phyloP scores from a whole-genome alignment of 129 eudicot genomes.

The Dittrichia graveolens region DNA sequence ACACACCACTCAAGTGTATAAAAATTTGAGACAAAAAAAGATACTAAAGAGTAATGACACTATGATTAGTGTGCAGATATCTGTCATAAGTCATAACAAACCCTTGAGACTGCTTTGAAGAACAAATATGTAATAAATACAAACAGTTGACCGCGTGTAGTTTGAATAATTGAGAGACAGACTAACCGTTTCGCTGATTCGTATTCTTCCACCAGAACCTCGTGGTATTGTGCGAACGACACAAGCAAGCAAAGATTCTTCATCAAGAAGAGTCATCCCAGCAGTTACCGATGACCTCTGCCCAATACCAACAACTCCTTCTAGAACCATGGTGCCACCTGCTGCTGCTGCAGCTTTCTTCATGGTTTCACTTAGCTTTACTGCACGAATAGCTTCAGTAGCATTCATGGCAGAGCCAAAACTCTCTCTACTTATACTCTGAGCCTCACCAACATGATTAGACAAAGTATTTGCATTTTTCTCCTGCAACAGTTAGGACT shows the following conservation, averaged over 20 bases:
- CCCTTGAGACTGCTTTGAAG: not conserved
- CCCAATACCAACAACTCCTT: too few species aligned
- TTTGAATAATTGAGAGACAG: not conserved
- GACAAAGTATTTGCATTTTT: constrained; percentile 36
- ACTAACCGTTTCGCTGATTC: constrained; percentile 94
- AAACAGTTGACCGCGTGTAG: too few species aligned
- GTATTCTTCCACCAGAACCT: constrained; percentile 76
- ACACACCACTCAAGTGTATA: too few species aligned
- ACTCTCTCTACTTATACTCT: constrained; percentile 33
- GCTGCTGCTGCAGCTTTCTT: too few species aligned
- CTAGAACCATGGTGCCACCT: too few species aligned
- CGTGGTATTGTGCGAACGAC: constrained; percentile 94
- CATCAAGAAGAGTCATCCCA: constrained; percentile 66
- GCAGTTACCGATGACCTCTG: constrained; percentile 14
- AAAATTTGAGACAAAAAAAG: not conserved
- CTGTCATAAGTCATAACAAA: not conserved
- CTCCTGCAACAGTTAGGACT: constrained; percentile 39
- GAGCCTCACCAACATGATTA: constrained; percentile 43
- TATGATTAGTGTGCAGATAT: not conserved
- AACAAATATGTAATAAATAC: not conserved
- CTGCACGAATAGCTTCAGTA: constrained; percentile 44
- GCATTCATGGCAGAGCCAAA: constrained; percentile 33
- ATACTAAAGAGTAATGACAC: not conserved
- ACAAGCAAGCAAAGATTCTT: constrained; percentile 76
- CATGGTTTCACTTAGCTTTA: constrained; percentile 34